A percentile compares a stretch with the other conserved stretches of the same genome.
phyloP scores from a whole-genome alignment of 331 rosid genomes.

The Erythrophleum ivorense region DNA sequence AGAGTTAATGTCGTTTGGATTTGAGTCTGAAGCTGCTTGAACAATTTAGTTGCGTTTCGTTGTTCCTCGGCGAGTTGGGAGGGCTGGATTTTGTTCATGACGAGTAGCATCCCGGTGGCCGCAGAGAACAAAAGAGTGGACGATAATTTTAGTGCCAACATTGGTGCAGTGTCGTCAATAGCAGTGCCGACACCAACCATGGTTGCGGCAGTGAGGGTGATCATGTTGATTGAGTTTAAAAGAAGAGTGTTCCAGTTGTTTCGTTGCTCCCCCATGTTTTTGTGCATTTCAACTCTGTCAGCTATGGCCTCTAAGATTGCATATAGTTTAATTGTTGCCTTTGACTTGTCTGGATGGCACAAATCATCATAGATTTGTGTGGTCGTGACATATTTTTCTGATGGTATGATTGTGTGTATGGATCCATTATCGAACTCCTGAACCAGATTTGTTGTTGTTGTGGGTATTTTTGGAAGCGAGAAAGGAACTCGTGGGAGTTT shows the following conservation, averaged over 20 bases:
- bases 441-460: neutral
- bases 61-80: constrained; percentile 59
- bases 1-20: constrained; percentile 48
- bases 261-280: constrained; percentile 51
- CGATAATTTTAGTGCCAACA: constrained; percentile 37
- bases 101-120: constrained; percentile 54
- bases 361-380: neutral
- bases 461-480: constrained; percentile 8
- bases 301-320: constrained; percentile 51
- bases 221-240: constrained; percentile 16
- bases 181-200: constrained; percentile 23
- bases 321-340: constrained; percentile 36
- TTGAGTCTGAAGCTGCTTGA: constrained; percentile 55
- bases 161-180: neutral
- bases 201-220: constrained; percentile 26
- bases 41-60: constrained; percentile 63
- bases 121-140: constrained; percentile 50
- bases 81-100: constrained; percentile 59
- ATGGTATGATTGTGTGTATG: neutral
- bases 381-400: neutral
- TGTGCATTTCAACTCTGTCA: constrained; percentile 67
- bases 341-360: neutral
- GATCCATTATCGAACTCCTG: neutral
- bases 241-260: constrained; percentile 31
- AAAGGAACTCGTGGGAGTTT: constrained; percentile 37